Base-by-base conservation (phyloP, 805 yeast species). In the Ogataea haglerorum region DNA sequence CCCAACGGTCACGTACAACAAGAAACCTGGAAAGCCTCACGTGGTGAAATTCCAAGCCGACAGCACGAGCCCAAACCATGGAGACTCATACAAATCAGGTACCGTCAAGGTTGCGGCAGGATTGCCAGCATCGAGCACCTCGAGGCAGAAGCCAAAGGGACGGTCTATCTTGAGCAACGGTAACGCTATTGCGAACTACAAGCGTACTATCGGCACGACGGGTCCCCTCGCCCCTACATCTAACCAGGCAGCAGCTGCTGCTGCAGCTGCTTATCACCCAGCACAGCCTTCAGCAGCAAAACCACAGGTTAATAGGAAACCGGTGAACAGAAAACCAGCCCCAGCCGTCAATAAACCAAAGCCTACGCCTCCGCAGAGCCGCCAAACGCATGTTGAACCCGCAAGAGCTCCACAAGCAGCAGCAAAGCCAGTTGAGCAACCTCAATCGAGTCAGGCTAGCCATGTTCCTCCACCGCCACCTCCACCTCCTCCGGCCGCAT, bases 21-120 rank as follows among this genome's bases (percentile, higher is more conserved):
- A 91, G 73, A 93, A 93, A 61, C 88, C 96, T 1, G 95, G 95
- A 2, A 82, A 78, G 60, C 56, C 70, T 18, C 93, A 89, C 46
- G 61, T 74, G 7, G 84, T 93, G 51, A 89, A 85, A 61, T 78
- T 84, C 56, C 77, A 73, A 37, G 61, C 73, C 29, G 83, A 82
- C 34, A 72, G 70, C 10, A 58, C 76, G n/a, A 82, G 84, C 21
- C 95, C 95, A 9, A 54, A 53, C 9, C 60, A 75, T 48, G 72
- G 85, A 30, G 98, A 93, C 60, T 45, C 67, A 9, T 93, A 93
- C 69, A 93, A 93, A 67, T 87, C 96, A 3, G 85, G 95, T 47
- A 78, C 86, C 0, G 90, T 93, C 18, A 80, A 78, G 29, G 96
- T 88, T 13, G 77, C 80, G 34, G 75, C 75, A 32, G 99, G 99